Percentiles rank a stretch among this genome's conserved stretches.
These are phyloP conservation scores for Endoconidiophora laricicola DNA, from an alignment of 2,329 filamentous ascomycete genomes.

Conservation along the genomic window DNA sequence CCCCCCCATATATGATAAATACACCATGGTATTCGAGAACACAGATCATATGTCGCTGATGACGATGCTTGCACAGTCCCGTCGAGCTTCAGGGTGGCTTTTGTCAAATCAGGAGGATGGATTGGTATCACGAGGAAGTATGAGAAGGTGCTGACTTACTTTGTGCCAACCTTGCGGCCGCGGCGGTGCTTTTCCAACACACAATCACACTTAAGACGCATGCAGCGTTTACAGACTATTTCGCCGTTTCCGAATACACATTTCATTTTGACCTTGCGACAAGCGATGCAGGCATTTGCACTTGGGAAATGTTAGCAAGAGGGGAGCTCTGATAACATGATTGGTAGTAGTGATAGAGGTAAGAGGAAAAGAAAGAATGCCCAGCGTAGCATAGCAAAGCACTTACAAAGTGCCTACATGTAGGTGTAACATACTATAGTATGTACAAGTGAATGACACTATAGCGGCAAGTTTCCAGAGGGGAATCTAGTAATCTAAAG, in stretches of 20 bases:
- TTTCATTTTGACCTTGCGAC: slow-evolving; percentile 25
- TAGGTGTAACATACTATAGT: too few species aligned
- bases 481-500: neutral
- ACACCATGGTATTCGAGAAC: too few species aligned
- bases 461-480: neutral
- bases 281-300: slow-evolving; percentile 22
- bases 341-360: neutral
- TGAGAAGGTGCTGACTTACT: slow-evolving; percentile 14
- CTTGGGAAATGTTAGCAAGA: neutral
- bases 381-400: too few species aligned
- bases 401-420: too few species aligned
- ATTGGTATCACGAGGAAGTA: neutral
- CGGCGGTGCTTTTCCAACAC: slow-evolving; percentile 24
- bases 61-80: too few species aligned
- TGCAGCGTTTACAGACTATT: slow-evolving; percentile 22
- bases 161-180: slow-evolving; percentile 23
- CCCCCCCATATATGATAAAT: too few species aligned
- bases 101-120: too few species aligned
- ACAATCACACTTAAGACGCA: slow-evolving; percentile 22
- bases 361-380: too few species aligned
- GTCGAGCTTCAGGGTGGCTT: too few species aligned
- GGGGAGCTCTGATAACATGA: neutral
- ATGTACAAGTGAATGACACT: too few species aligned
- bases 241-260: slow-evolving; percentile 17
- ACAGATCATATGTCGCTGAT: too few species aligned